Base-by-base conservation (phyloP, 345 rosid genomes). In the Citrus trifoliata region DNA sequence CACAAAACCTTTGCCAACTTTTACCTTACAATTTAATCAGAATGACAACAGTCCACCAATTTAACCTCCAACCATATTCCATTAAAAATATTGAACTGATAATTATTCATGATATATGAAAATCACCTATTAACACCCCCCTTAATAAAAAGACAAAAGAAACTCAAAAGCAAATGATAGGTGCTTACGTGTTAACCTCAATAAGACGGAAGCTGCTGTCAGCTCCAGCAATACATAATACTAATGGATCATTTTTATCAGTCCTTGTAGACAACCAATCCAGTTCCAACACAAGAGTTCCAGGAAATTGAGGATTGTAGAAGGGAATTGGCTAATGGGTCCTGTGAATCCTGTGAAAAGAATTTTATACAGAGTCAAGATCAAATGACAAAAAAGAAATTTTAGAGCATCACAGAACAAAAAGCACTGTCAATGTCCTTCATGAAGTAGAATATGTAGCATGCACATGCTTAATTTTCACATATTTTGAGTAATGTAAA, bases 321-420 rank as follows among this genome's bases (percentile, higher is more conserved):
- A 85, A 93, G 95, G 25, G 99, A 95, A 88, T 95, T 95, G 67
- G 99, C 99, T 78, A 95, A 82, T 25, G 99, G 99, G 80, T 95
- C 98, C 28, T 86, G 93, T 28, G 97, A 91, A 83, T 95, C 99
- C 99, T 95, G 90, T 77, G 86, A 76, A 79, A 21, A 66, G 66
- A 83, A 78, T 79, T 51, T 66, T 30, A 55, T 27, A 33, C 2
- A 61, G 12, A 22, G 71, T 70, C 37, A 81, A 53, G 78, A 68
- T 64, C 38, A 71, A 42, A 70, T 18, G 67, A 74, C 62, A 35
- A 66, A 76, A 62, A 32, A 42, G 22, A 64, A 38, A 71, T 30
- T 38, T 24, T 42, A 65, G 32, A 59, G 65, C 28, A 14, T 10
- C 21, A 28, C 14, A 37, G 55, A 56, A 46, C 61, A 60, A 80